These are phyloP conservation scores for Lonicera japonica DNA, from an alignment of 129 eudicot species.

Conservation along the genomic window DNA sequence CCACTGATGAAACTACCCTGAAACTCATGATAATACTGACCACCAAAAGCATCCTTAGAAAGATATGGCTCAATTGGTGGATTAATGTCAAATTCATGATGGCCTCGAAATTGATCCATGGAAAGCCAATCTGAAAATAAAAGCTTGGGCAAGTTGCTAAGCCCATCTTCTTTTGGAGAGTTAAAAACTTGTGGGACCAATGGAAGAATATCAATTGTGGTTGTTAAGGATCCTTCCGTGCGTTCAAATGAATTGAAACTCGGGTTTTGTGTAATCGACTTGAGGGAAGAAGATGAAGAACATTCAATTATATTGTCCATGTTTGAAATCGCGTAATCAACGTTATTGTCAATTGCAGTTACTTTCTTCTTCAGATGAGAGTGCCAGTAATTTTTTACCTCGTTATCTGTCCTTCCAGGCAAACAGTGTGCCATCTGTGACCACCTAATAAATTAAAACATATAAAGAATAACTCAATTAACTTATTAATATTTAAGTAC, in stretches of 20 bases:
- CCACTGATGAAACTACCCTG: constrained; percentile 19
- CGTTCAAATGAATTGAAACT: constrained; percentile 24
- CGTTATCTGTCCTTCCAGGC: constrained; percentile 81
- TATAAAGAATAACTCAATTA: background rate
- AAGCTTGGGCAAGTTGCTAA: constrained; percentile 44
- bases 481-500: background rate
- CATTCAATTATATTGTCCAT: constrained; percentile 11
- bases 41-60: constrained; percentile 14
- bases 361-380: constrained; percentile 53
- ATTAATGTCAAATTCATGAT: too few species aligned
- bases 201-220: constrained; percentile 23
- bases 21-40: constrained; percentile 14
- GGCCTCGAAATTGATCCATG: constrained; percentile 39
- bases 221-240: constrained; percentile 13
- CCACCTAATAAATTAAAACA: constrained; percentile 47
- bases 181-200: constrained; percentile 8
- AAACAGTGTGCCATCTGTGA: constrained; percentile 64
- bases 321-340: constrained; percentile 14
- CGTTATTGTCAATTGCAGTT: constrained; percentile 11
- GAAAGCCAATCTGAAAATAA: constrained; percentile 75
- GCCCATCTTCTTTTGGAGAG: constrained; percentile 10
- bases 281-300: constrained; percentile 31
- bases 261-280: constrained; percentile 24
- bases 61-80: too few species aligned
- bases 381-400: constrained; percentile 77